Percentiles rank a stretch among this genome's conserved stretches.
Conservation (phyloP, 2,329 filamentous ascomycete genomes). For the Fusarium citri region DNA sequence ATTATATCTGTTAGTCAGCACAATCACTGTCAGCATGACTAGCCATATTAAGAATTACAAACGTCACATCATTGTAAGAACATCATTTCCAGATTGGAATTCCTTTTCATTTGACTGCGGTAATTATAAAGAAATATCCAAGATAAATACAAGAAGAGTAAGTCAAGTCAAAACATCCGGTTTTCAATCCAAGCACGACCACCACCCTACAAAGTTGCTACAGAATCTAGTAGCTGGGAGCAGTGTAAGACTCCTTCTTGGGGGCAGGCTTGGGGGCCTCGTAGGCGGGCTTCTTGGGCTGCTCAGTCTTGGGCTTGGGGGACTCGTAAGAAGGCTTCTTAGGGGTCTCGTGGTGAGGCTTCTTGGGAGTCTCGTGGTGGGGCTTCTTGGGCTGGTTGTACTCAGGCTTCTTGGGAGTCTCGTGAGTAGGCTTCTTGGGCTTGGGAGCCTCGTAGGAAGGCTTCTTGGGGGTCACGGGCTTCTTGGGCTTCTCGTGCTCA, state of each 20-base stretch:
- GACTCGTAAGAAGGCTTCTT: too few species aligned
- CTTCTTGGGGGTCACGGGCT: conserved; percentile 1
- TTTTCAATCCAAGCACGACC: neutral
- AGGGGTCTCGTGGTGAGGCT: neutral
- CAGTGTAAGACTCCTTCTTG: neutral
- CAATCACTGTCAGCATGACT: neutral
- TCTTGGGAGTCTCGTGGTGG: neutral
- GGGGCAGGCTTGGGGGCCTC: neutral
- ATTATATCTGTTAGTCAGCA: neutral
- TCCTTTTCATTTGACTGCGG: conserved; percentile 5
- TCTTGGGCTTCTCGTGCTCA: conserved; percentile 2
- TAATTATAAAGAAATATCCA: conserved; percentile 17
- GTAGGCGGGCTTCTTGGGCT: neutral
- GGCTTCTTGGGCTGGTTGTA: too few species aligned
- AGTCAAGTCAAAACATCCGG: conserved; percentile 5
- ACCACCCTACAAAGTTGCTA: neutral
- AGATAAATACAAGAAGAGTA: conserved; percentile 16
- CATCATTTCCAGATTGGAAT: neutral
- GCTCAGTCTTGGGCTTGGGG: neutral
- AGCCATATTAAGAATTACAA: neutral
- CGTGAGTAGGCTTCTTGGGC: neutral
- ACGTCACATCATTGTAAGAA: neutral
- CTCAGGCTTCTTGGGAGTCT: neutral
- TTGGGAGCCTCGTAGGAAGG: neutral
- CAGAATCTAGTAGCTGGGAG: neutral